Evolutionary conservation across 2,329 filamentous ascomycete genomes (phyloP).

Genomic region (Colletotrichum tabaci): DNA sequence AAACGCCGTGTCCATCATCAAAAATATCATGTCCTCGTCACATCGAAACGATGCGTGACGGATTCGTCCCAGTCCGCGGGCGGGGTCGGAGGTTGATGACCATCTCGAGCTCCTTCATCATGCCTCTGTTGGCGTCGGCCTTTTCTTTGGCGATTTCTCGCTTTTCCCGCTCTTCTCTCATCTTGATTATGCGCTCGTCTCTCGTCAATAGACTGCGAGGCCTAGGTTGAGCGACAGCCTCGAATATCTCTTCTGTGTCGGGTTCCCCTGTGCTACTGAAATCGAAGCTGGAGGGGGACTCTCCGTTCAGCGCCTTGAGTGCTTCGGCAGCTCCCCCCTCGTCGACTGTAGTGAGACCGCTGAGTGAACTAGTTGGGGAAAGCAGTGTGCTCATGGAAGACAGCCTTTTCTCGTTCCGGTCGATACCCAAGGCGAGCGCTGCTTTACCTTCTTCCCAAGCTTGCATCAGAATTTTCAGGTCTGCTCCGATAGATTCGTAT

Average conservation of each 20-base stretch:
- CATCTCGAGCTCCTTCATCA: constrained; percentile 94
- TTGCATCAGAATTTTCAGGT: constrained; percentile 84
- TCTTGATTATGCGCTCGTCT: constrained; percentile 89
- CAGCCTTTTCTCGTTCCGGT: constrained; percentile 81
- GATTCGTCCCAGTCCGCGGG: constrained; percentile 54
- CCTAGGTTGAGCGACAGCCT: constrained; percentile 84
- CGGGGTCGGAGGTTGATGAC: constrained; percentile 76
- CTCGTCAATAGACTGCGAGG: constrained; percentile 81
- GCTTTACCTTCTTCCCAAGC: constrained; percentile 91
- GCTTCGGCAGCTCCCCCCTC: constrained; percentile 59
- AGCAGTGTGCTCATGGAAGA: constrained; percentile 73
- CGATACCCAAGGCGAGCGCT: constrained; percentile 85
- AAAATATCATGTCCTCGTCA: constrained; percentile 50
- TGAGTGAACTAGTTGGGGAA: constrained; percentile 75
- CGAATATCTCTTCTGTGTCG: constrained; percentile 87
- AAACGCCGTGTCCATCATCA: constrained; percentile 40
- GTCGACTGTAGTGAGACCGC: constrained; percentile 76
- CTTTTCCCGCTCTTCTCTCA: constrained; percentile 87
- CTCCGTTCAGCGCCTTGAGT: constrained; percentile 81
- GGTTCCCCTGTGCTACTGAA: constrained; percentile 70
- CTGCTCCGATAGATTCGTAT: constrained; percentile 94
- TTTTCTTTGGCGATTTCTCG: constrained; percentile 81
- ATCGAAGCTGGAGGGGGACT: constrained; percentile 67
- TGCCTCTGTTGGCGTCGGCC: constrained; percentile 85
- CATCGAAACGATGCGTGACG: constrained; percentile 60